Evolutionary conservation across 345 rosid species (phyloP), one percentile per base, ranked within the genome.

Genomic region (Erucastrum elatum): DNA sequence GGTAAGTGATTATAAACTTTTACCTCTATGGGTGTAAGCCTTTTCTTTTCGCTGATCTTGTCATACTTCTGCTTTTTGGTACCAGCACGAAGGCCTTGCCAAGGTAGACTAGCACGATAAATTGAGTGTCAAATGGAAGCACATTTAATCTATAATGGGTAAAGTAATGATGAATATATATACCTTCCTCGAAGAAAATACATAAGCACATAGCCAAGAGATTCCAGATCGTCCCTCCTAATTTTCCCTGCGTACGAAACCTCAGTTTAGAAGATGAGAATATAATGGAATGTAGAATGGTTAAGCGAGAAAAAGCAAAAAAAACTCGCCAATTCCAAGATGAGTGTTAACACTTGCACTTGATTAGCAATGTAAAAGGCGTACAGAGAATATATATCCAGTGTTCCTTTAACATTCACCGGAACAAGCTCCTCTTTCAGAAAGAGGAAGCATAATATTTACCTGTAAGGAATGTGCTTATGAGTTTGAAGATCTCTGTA

Each of bases 151-250:
- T 21, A 35, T 2, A 17, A 3, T 35, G 26, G 49, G 30, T 63
- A 11, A 37, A 60, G 53, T 11, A 34, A 64, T 39, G 29, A 56
- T 44, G 64, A 68, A 39, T 68, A 31, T 30, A 56, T 56, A 65
- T 67, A 91, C 97, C 97, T 95, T 89, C 99, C 99, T 79, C 94
- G 87, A 37, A 95, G 87, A 85, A 91, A 95, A 85, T 95, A 93
- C 98, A 95, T 95, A 31, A 95, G 97, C 82, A 95, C 97, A 65
- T 91, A 95, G 77, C 99, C 98, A 70, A 95, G 97, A 74, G 98
- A 95, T 82, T 94, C 99, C 85, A 95, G 88, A 88, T 93, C 98
- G 86, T 94, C 99, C 82, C 99, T 88, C 85, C 99, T 84, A 86
- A 98, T 95, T 89, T 95, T 98, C 82, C 93, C 97, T 91, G 85